Conservation (phyloP, 495 filamentous ascomycete genomes). For the Lichina pygmaea region DNA sequence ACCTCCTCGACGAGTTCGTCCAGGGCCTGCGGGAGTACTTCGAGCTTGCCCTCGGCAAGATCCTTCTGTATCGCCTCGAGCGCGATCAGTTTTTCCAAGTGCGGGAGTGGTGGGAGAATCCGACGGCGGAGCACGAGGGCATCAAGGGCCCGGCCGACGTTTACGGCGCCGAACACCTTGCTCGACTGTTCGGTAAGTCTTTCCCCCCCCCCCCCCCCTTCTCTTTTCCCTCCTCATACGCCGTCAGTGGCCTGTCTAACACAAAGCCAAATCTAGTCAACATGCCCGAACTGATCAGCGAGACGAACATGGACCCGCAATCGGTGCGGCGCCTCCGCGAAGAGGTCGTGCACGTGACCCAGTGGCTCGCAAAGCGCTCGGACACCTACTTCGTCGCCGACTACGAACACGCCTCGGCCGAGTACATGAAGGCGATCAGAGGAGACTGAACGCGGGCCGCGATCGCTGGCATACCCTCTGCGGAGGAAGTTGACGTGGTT, state of each 20-base stretch:
- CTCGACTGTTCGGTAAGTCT: conserved; percentile 57
- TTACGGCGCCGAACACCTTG: conserved; percentile 85
- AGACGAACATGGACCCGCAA: conserved; percentile 91
- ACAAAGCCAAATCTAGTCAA: conserved; percentile 21
- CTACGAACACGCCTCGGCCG: conserved; percentile 40
- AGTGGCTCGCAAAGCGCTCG: conserved; percentile 52
- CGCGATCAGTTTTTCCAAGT: conserved; percentile 58
- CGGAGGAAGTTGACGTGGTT: too few species aligned
- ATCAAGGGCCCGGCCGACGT: conserved; percentile 38
- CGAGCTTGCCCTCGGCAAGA: conserved; percentile 55
- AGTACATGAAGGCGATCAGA: conserved; percentile 29
- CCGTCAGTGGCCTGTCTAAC: background rate
- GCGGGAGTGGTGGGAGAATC: conserved; percentile 29
- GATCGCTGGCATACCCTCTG: too few species aligned
- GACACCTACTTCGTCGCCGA: conserved; percentile 46
- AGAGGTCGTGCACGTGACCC: conserved; percentile 54
- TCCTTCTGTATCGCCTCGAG: conserved; percentile 81
- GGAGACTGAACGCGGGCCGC: conserved; percentile 2
- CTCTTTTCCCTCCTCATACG: background rate
- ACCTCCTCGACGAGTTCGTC: conserved; percentile 73
- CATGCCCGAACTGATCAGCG: conserved; percentile 78
- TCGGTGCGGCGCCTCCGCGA: conserved; percentile 67
- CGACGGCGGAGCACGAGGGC: conserved; percentile 27
- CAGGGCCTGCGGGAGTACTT: conserved; percentile 76
- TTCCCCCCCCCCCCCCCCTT: background rate